A percentile compares a stretch with the other conserved stretches of the same genome.
Conservation (phyloP, 768 basidiomycete genomes). For the Heimioporus sp. region DNA sequence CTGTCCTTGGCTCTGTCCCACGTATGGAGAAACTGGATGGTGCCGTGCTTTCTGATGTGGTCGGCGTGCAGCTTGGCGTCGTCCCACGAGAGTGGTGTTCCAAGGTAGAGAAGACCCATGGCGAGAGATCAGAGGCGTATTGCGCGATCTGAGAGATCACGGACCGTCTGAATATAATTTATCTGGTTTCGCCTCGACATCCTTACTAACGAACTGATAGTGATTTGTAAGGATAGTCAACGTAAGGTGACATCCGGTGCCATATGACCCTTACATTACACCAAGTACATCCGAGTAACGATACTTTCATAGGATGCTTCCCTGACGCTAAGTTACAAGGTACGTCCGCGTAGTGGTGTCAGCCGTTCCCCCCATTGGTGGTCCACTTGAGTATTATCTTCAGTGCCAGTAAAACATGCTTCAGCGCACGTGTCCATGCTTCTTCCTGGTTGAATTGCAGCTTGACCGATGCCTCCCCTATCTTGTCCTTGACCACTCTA, state of each 20-base stretch:
- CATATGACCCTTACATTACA: no score
- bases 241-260: not conserved
- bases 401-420: constrained; percentile 86
- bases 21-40: constrained; percentile 90
- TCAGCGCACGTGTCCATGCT: constrained; percentile 89
- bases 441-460: constrained; percentile 95
- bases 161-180: not conserved
- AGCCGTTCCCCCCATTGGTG: constrained; percentile 73
- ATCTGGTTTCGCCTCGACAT: constrained; percentile 1
- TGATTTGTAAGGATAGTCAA: constrained; percentile 18
- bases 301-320: no score
- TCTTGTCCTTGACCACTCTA: constrained; percentile 91
- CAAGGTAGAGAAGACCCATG: constrained; percentile 87
- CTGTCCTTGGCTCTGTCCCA: constrained; percentile 93
- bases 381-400: constrained; percentile 89
- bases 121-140: no score
- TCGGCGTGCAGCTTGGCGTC: constrained; percentile 85
- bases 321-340: no score
- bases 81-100: constrained; percentile 90
- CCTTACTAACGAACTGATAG: constrained; percentile 14
- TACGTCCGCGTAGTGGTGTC: not conserved
- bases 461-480: constrained; percentile 93
- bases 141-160: no score
- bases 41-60: constrained; percentile 89
- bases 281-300: no score